Percentiles rank a stretch among this genome's conserved stretches.
Evolutionary conservation across 495 filamentous ascomycete species (phyloP).

Genomic region (Penicillium nucicola): DNA sequence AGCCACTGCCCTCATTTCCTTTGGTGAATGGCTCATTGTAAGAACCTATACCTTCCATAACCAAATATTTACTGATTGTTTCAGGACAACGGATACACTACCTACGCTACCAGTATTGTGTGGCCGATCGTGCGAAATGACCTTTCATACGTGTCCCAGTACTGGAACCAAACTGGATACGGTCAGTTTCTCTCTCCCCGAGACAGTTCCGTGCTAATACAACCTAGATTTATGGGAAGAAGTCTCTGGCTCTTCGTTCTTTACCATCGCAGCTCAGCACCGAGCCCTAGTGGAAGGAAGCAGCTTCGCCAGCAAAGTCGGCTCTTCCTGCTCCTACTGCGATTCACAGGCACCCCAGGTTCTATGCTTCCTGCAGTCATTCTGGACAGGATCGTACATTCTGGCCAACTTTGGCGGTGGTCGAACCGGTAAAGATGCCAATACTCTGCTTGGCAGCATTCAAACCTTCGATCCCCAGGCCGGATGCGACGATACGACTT

Average conservation of each 20-base stretch:
- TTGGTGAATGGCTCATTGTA: constrained; percentile 37
- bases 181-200: constrained; percentile 9
- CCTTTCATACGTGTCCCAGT: constrained; percentile 64
- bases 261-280: constrained; percentile 45
- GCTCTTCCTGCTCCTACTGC: constrained; percentile 48
- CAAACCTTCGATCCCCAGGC: constrained; percentile 61
- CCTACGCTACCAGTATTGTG: constrained; percentile 31
- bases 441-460: constrained; percentile 59
- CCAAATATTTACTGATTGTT: not conserved
- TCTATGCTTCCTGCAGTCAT: constrained; percentile 58
- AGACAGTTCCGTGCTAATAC: not conserved
- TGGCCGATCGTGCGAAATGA: constrained; percentile 67
- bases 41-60: constrained; percentile 4
- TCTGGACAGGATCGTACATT: constrained; percentile 61
- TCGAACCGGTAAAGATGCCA: constrained; percentile 59
- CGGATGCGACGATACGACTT: constrained; percentile 46
- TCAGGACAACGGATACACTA: constrained; percentile 28
- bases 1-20: constrained; percentile 56
- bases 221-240: constrained; percentile 67
- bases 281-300: constrained; percentile 58
- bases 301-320: constrained; percentile 45
- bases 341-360: constrained; percentile 55
- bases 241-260: constrained; percentile 61
- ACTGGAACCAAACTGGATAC: constrained; percentile 68
- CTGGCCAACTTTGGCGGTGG: constrained; percentile 52